phyloP scores from a whole-genome alignment of 805 yeast genomes.

The Debaryomyces castellii region DNA sequence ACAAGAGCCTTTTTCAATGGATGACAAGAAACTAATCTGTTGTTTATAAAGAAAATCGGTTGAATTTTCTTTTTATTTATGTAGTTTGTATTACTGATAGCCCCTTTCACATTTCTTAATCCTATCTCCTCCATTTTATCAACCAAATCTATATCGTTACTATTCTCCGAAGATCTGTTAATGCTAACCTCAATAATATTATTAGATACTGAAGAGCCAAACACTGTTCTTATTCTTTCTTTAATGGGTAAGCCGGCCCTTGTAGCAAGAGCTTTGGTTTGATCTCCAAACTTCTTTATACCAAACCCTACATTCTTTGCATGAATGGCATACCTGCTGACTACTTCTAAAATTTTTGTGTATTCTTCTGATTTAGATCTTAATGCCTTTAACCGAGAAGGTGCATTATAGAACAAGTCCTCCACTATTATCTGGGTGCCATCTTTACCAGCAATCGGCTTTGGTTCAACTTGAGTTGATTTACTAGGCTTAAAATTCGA shows the following conservation, averaged over 20 bases:
- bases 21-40: conserved; percentile 79
- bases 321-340: conserved; percentile 81
- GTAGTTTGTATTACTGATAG: conserved; percentile 70
- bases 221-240: conserved; percentile 74
- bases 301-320: conserved; percentile 67
- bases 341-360: conserved; percentile 72
- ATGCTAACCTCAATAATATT: conserved; percentile 55
- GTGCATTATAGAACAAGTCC: conserved; percentile 85
- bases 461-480: conserved; percentile 42
- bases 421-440: conserved; percentile 88
- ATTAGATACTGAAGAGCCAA: conserved; percentile 66
- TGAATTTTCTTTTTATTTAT: conserved; percentile 60
- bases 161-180: conserved; percentile 15
- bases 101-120: conserved; percentile 53
- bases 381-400: conserved; percentile 70
- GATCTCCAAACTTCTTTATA: conserved; percentile 77
- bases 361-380: conserved; percentile 72
- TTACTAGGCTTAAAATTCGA: conserved; percentile 35
- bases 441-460: conserved; percentile 78
- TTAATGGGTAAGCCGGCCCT: conserved; percentile 47
- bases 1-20: conserved; percentile 69
- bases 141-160: conserved; percentile 9
- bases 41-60: conserved; percentile 82
- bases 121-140: conserved; percentile 41
- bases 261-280: conserved; percentile 63